Base-by-base conservation (phyloP, 768 basidiomycete genomes). In the Boletellus emodensis region DNA sequence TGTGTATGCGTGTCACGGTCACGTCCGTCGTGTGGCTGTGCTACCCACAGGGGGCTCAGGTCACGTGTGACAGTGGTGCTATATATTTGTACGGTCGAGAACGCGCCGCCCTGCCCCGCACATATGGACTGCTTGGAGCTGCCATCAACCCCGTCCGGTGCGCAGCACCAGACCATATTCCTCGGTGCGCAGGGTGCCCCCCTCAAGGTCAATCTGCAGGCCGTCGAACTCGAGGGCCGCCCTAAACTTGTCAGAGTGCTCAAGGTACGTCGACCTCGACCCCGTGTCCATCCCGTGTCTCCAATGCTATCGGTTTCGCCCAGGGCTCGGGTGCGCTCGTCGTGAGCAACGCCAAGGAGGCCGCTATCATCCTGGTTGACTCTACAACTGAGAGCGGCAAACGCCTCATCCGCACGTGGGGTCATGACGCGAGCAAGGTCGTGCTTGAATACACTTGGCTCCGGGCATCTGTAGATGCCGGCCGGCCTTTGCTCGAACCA, bases 351-450 rank as follows among this genome's bases (percentile, higher is more conserved):
- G 75, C 80, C 9, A 75, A 71, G 40, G 71, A 76, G 44, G 79
- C 85, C 0, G 66, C 74, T 17, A 69, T 87, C 22, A 79, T 87
- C 40, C 67, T 89, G 5, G 81, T 88, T 7, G 78, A 86, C 54
- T 63, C 77, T 2, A 65, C 68, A 15, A 73, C 78, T 0, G 60
- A 69, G n/a, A 73, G 76, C 37, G 84, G 85, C 24, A 70, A 71
- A 58, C 72, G 74, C 15, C 78, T 85, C 57, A 74, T 85, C 51
- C 75, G 78, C 35, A 77, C 80, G 17, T 86, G 82, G 82, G 72
- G 76, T 7, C 60, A 65, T 20, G 82, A 83, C 40, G 51, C 60
- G 12, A 61, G 62, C 35, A 71, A 82, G 62, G 71, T 76, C 1
- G 75, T 85, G 10, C 68, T 86, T 48, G 69, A 78, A 41, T 71